These are phyloP conservation scores for Trichoderma atrobrunneum DNA, from an alignment of 2,329 filamentous ascomycete species.

Conservation along the genomic window DNA sequence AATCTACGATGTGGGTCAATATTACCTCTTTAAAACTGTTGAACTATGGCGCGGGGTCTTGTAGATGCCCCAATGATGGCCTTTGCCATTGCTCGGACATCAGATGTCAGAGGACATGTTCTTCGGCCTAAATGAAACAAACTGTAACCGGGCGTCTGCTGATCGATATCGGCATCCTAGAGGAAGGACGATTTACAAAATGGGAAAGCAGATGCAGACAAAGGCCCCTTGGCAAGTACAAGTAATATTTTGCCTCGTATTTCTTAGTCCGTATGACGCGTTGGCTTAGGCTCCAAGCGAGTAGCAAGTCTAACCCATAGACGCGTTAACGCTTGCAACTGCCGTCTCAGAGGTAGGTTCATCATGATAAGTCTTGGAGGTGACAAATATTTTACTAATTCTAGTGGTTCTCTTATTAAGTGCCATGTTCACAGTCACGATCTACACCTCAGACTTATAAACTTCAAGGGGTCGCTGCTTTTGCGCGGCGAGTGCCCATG, in stretches of 20 bases:
- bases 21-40: not conserved
- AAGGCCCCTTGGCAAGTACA: not conserved
- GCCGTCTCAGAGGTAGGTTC: fast-evolving
- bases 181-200: not conserved
- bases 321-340: not conserved
- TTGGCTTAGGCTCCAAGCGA: not conserved
- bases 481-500: not conserved
- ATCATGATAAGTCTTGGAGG: not conserved
- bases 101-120: not conserved
- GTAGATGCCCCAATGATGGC: not conserved
- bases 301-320: not conserved
- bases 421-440: not conserved
- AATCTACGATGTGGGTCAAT: not conserved
- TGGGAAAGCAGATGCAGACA: not conserved
- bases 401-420: fast-evolving
- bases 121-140: not conserved
- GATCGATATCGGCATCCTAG: not conserved
- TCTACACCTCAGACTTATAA: not conserved
- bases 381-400: not conserved
- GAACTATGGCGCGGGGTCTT: not conserved
- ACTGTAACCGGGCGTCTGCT: not conserved
- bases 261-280: not conserved
- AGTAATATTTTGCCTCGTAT: not conserved
- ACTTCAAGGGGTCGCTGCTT: not conserved
- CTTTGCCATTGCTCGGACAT: not conserved